These are phyloP conservation scores for Pleurotus ostreatus DNA, from an alignment of 768 basidiomycete genomes.

Conservation along the genomic window DNA sequence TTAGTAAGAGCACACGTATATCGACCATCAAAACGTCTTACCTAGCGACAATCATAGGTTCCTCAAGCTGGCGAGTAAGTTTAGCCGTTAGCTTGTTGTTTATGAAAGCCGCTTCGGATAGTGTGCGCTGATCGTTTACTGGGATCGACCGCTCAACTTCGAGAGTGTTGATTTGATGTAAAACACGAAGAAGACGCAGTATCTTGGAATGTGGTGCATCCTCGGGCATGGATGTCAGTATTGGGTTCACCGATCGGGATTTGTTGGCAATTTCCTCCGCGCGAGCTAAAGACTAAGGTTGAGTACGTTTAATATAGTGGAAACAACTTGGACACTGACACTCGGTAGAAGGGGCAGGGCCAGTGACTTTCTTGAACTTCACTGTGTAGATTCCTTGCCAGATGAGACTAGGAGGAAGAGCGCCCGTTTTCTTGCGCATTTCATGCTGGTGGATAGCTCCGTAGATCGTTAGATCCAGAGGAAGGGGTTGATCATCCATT, in stretches of 20 bases:
- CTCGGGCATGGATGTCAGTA: constrained; percentile 76
- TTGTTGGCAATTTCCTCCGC: constrained; percentile 37
- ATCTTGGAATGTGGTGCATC: constrained; percentile 88
- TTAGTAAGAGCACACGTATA: neutral
- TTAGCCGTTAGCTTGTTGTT: constrained; percentile 99
- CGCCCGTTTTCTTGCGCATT: constrained; percentile 66
- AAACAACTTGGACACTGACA: constrained; percentile 33
- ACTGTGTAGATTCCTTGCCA: constrained; percentile 92
- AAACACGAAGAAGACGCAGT: constrained; percentile 80
- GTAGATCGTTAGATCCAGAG: constrained; percentile 89
- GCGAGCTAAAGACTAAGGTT: constrained; percentile 22
- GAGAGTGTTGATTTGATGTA: constrained; percentile 79
- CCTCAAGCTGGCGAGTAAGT: constrained; percentile 93
- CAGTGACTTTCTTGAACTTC: constrained; percentile 89
- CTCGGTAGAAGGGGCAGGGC: constrained; percentile 66
- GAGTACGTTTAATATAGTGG: neutral
- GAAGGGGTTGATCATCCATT: constrained; percentile 83
- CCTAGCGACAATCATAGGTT: constrained; percentile 99
- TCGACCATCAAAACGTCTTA: constrained; percentile 26
- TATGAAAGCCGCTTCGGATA: constrained; percentile 84
- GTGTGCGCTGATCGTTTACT: constrained; percentile 46
- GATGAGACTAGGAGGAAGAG: constrained; percentile 63
- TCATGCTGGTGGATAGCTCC: constrained; percentile 95
- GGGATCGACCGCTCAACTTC: constrained; percentile 59
- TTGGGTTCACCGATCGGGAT: constrained; percentile 58